Conservation (phyloP, 75 land plant genomes). For the Isoetes taiwanensis region DNA sequence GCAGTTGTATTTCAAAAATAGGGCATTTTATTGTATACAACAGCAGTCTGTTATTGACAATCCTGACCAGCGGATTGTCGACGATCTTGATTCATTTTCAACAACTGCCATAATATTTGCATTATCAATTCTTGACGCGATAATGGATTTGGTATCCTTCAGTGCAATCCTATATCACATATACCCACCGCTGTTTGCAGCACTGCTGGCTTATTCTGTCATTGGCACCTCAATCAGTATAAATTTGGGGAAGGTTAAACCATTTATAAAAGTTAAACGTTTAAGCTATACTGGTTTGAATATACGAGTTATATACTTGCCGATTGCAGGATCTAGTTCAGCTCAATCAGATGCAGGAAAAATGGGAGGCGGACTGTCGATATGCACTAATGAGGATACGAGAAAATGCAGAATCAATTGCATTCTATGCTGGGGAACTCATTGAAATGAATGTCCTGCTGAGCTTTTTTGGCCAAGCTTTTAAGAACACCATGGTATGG, state of each 20-base stretch:
- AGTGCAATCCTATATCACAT: background rate
- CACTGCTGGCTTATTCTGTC: background rate
- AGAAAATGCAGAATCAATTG: conserved; percentile 6
- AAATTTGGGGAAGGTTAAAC: background rate
- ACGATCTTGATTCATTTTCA: background rate
- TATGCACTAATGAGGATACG: background rate
- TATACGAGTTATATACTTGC: too few species aligned
- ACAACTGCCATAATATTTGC: background rate
- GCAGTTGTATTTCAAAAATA: background rate
- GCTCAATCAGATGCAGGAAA: background rate
- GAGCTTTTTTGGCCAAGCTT: background rate
- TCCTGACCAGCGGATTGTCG: background rate
- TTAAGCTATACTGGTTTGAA: too few species aligned
- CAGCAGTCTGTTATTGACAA: background rate
- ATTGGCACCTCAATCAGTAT: background rate
- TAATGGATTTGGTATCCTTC: background rate
- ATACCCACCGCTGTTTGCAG: conserved; percentile 6
- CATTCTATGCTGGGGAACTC: background rate
- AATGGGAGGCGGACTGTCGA: background rate
- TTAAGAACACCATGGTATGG: background rate
- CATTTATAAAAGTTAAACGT: too few species aligned
- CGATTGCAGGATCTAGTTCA: conserved; percentile 7
- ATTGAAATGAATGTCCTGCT: background rate
- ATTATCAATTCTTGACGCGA: background rate
- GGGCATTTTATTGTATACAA: background rate